Base-by-base conservation (phyloP, 2,329 filamentous ascomycete species). In the Trichophyton verrucosum region DNA sequence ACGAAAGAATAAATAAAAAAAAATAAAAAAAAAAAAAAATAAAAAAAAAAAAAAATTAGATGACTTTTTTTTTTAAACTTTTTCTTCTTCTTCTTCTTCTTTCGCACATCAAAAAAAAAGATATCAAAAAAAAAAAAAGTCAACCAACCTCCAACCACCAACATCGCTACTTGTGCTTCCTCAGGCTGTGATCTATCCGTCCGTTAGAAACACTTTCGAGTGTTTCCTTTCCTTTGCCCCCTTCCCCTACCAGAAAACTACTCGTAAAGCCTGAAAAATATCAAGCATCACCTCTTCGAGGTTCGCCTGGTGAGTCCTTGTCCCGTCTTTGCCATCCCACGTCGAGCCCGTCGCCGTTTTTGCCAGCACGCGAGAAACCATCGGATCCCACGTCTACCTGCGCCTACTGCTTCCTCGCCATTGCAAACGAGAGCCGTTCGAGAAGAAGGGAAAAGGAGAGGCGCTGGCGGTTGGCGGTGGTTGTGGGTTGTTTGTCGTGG, bases 231-330 rank as follows among this genome's bases (percentile, higher is more conserved):
- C 62, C 65, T 60, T 61, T 67, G 62, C 63, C 63, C 64, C 63
- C 63, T 64, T 64, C 65, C 69, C 65, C 67, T 66, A 60, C 59
- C 60, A 61, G 61, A 66, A 69, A 71, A 70, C 65, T 66, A 68
- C 65, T 69, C 68, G 66, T 69, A 67, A 60, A 65, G 55, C 59
- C 44, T 57, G 55, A 56, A 62, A 65, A 63, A 65, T 53, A 60
- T 27, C 38, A 61, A 64, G 46, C 61, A 51, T 58, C 53, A 8
- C 57, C 60, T 64, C 27, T 58, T 59, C 38, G 62, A 63, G 62
- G 61, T 64, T 59, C 61, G 59, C 59, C 53, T 63, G 61, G 64
- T 65, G 55, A 62, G 64, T 57, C 30, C 17, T 3, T 17, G 5
- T 40, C 27, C 20, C 27, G 13, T 15, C 27, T 27, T 51, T 8